These are phyloP conservation scores for Globisporangium uncinulatum DNA, from an alignment of 352 stramenopile species.

Conservation along the genomic window DNA sequence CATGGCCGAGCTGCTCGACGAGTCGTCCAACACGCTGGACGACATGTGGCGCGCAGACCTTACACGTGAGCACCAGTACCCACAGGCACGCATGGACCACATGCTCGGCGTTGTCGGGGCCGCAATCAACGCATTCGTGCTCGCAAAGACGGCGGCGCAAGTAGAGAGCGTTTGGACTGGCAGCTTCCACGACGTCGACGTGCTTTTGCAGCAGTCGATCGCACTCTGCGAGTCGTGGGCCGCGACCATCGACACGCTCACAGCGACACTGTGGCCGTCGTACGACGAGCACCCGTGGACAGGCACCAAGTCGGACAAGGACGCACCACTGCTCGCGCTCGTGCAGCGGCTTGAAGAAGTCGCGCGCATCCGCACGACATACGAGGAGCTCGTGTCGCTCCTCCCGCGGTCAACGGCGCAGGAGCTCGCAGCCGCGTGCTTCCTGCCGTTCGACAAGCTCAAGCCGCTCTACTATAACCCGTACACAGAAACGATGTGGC, in stretches of 20 bases:
- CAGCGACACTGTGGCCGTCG: constrained; percentile 67
- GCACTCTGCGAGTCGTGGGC: constrained; percentile 85
- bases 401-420: constrained; percentile 36
- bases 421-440: constrained; percentile 46
- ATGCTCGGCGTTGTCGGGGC: constrained; percentile 76
- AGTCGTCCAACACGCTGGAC: constrained; percentile 81
- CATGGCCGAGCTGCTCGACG: constrained; percentile 84
- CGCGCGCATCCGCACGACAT: constrained; percentile 74
- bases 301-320: constrained; percentile 29
- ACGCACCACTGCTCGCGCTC: constrained; percentile 41
- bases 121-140: constrained; percentile 71
- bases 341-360: constrained; percentile 74
- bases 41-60: constrained; percentile 87
- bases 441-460: constrained; percentile 58
- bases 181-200: constrained; percentile 49
- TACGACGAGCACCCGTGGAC: constrained; percentile 82
- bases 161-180: constrained; percentile 54
- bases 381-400: constrained; percentile 82
- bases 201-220: constrained; percentile 50
- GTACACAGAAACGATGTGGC: constrained; percentile 87
- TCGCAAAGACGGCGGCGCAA: constrained; percentile 35
- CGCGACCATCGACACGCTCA: constrained; percentile 66
- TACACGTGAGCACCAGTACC: constrained; percentile 56
- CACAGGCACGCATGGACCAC: constrained; percentile 85
- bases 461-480: constrained; percentile 86